Evolutionary conservation across 192 early-diverging fungal species (phyloP), one percentile per base, ranked within the genome.

Genomic region (Entomortierella lignicola): DNA sequence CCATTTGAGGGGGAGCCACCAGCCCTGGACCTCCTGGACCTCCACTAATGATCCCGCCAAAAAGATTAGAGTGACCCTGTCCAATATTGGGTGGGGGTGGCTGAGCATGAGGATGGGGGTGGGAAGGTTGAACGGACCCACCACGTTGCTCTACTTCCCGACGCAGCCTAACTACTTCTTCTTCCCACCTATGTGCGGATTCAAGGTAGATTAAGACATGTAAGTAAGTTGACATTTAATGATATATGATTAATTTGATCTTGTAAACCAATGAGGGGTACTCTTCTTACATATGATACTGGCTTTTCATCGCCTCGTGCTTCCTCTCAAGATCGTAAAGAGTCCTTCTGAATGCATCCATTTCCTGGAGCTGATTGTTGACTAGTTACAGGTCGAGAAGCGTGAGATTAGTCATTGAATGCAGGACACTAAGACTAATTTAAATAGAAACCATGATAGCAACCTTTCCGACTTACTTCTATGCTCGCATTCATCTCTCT

Each of bases 401-500:
- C 2, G 61, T 31, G 4, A 48, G 30, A 55, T 10, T 34, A 11
- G 42, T 29, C 8, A 52, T 5, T 52, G 54, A 30, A 12, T 11
- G 8, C 18, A 55, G 26, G 50, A 39, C 25, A 17, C 11, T 8
- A n/a, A n/a, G n/a, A n/a, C n/a, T n/a, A n/a, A n/a, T n/a, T n/a
- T n/a, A n/a, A n/a, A n/a, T n/a, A n/a, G n/a, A n/a, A n/a, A n/a
- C n/a, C n/a, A n/a, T n/a, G n/a, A n/a, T n/a, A n/a, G n/a, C n/a
- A n/a, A n/a, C n/a, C n/a, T n/a, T 37, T 37, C 34, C 10, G 21
- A 81, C 89, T 63, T 91, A 94, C 94, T 82, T 74, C 93, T 91
- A 58, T 91, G 88, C 75, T 95, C 96, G 71, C 90, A 88, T 55
- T 97, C 96, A 69, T 96, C 94, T 37, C 91, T 85, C 69, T 94